Evolutionary conservation across 148 eudicot species (phyloP).

Genomic region (Fagopyrum esculentum): DNA sequence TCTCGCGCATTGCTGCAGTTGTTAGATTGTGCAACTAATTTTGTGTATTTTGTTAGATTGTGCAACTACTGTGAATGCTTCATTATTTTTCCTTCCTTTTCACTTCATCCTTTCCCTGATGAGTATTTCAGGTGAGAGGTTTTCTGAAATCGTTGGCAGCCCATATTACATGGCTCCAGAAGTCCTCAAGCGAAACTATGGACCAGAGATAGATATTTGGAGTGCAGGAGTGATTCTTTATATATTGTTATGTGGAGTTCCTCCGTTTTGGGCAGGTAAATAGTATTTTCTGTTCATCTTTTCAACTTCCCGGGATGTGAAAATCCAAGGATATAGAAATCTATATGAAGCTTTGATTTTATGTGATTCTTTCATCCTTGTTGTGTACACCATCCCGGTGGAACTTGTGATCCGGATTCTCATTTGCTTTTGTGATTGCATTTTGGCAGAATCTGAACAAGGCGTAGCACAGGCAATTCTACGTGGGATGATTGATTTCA

Average conservation of each 20-base stretch:
- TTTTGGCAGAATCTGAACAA: constrained; percentile 83
- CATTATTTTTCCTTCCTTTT: background rate
- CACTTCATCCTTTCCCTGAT: background rate
- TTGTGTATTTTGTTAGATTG: background rate
- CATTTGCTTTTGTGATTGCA: constrained; percentile 1
- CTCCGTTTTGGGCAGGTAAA: constrained; percentile 97
- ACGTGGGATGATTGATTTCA: constrained; percentile 81
- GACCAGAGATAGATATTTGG: constrained; percentile 97
- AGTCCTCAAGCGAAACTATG: constrained; percentile 87
- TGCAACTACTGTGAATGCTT: background rate
- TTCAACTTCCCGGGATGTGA: constrained; percentile 5
- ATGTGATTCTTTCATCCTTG: background rate
- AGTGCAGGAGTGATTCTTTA: constrained; percentile 96
- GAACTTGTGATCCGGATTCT: background rate
- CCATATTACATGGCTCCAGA: constrained; percentile 98
- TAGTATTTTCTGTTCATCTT: background rate
- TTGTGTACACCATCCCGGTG: background rate
- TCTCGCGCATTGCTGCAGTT: background rate
- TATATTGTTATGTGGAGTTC: constrained; percentile 92
- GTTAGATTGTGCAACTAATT: background rate
- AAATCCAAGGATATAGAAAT: background rate
- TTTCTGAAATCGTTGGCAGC: constrained; percentile 96
- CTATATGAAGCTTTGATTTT: background rate
- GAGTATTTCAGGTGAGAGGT: constrained; percentile 55
- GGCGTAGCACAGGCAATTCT: constrained; percentile 98